Conservation (phyloP, 176 grass and related monocot species). For the Aechmea fasciata region DNA sequence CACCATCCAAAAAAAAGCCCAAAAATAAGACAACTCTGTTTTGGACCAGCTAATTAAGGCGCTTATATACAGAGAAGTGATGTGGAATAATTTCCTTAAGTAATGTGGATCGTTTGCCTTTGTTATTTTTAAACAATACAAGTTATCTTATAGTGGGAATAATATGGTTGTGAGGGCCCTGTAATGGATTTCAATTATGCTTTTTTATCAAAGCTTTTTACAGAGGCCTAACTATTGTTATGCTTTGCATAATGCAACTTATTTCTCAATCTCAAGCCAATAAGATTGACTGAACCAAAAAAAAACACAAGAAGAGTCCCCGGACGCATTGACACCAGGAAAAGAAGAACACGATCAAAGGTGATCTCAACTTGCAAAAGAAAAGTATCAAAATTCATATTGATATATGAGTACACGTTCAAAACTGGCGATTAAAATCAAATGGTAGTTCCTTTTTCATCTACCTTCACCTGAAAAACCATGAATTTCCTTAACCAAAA, state of each 20-base stretch:
- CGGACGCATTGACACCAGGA: not conserved
- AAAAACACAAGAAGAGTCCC: too few species aligned
- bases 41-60: not conserved
- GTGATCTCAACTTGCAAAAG: not conserved
- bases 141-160: too few species aligned
- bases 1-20: not conserved
- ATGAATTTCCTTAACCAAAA: conserved; percentile 34
- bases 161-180: too few species aligned
- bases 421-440: not conserved
- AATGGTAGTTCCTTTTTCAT: conserved; percentile 6
- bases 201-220: too few species aligned
- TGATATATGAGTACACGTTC: conserved; percentile 14
- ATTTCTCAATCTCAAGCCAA: too few species aligned
- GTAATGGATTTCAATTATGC: too few species aligned
- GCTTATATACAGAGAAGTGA: not conserved
- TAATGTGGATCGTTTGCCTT: too few species aligned
- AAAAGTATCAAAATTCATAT: not conserved
- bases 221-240: too few species aligned
- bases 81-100: not conserved
- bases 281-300: too few species aligned
- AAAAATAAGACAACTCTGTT: not conserved
- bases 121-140: too few species aligned
- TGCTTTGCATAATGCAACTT: too few species aligned
- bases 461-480: conserved; percentile 2
- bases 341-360: not conserved